Percentiles rank a stretch among this genome's conserved stretches.
These are phyloP conservation scores for Carex kokanica DNA, from an alignment of 176 grass and related monocot species.

Conservation along the genomic window DNA sequence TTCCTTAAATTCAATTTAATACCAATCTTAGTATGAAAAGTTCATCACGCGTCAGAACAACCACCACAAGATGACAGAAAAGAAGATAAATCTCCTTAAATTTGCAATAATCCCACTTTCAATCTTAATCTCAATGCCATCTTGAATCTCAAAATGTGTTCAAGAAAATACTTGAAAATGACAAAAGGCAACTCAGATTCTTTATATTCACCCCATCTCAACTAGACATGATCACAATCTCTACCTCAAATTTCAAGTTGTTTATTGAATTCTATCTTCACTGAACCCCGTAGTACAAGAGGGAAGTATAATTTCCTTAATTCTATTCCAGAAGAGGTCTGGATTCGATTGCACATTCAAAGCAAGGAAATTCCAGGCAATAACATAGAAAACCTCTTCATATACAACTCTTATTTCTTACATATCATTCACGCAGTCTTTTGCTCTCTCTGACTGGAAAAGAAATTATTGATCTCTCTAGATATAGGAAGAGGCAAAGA, in stretches of 20 bases:
- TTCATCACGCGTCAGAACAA: neutral
- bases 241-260: neutral
- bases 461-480: neutral
- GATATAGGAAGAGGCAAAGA: neutral
- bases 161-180: neutral
- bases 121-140: neutral
- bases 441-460: neutral
- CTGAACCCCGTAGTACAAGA: neutral
- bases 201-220: conserved; percentile 22
- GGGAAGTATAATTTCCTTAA: neutral
- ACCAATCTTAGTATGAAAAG: neutral
- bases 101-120: neutral
- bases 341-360: conserved; percentile 19
- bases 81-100: neutral
- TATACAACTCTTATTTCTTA: neutral
- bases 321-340: conserved; percentile 4
- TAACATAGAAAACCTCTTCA: neutral
- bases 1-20: conserved; percentile 1
- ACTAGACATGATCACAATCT: neutral
- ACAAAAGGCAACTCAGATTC: neutral
- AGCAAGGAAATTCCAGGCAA: neutral
- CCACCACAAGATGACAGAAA: neutral
- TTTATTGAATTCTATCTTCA: neutral
- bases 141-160: neutral
- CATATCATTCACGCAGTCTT: neutral